Evolutionary conservation across 148 eudicot species (phyloP), one percentile per base, ranked within the genome.

Genomic region (Nepenthes mirabilis): DNA sequence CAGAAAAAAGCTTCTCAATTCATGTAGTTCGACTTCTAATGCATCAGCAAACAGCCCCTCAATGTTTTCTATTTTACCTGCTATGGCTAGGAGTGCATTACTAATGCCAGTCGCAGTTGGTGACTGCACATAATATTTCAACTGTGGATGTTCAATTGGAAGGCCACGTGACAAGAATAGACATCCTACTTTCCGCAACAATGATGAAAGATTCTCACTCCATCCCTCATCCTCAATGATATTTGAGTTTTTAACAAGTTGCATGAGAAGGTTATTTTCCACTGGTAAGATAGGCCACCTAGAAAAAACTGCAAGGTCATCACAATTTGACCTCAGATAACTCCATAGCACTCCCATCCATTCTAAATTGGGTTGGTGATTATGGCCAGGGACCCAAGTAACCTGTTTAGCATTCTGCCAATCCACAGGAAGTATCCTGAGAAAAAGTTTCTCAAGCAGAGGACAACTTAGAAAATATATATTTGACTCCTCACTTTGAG

Each of bases 211-310:
- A 63, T 89, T 93, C 79, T 93, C 99, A 76, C 95, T 93, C 99
- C 97, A 93, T 43, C 95, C 97, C 68, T 84, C 91, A 68, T 93
- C 85, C 72, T 80, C 82, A 63, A 93, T 84, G 58, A 93, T 84
- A 75, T 82, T 84, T 59, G 99, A 93, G 71, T 82, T 84, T 65
- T 79, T 64, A 61, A 80, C 83, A 66, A 93, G 95, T 69, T 79
- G 95, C 75, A 84, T 63, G 33, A 93, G 97, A 78, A 56, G 47
- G 78, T 70, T 59, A 55, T 75, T 77, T 70, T 86, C 96, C 66
- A 89, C 97, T 9, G 99, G 99, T 75, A 93, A 79, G 62, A 89
- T 79, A 65, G 99, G 99, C 99, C 99, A 93, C 69, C 76, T 82
- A 32, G 84, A 77, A 77, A 93, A 89, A 54, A 86, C 62, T 11